phyloP scores from a whole-genome alignment of 2,329 filamentous ascomycete genomes.

The Penicillium aurantiogriseum region DNA sequence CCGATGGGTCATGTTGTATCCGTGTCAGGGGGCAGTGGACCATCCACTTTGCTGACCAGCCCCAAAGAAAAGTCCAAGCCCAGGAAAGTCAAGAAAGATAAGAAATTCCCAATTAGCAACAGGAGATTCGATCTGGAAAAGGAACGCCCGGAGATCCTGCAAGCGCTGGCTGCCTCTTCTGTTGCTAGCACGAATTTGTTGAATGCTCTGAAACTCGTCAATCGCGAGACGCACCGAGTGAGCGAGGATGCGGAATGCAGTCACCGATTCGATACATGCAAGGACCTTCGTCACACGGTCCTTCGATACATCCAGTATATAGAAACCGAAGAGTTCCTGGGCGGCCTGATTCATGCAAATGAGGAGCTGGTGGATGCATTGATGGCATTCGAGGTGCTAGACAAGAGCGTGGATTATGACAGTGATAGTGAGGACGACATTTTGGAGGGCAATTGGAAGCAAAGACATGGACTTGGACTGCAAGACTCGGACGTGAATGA shows the following conservation, averaged over 20 bases:
- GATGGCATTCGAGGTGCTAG: constrained; percentile 92
- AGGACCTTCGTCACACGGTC: constrained; percentile 77
- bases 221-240: constrained; percentile 82
- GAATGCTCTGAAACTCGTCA: constrained; percentile 85
- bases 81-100: constrained; percentile 56
- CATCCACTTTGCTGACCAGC: constrained; percentile 37
- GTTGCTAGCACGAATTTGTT: constrained; percentile 87
- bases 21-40: constrained; percentile 39
- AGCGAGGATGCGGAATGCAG: constrained; percentile 77
- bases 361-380: constrained; percentile 92
- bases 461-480: constrained; percentile 17
- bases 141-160: constrained; percentile 83
- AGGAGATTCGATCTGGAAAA: constrained; percentile 78
- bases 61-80: constrained; percentile 40
- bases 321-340: constrained; percentile 87
- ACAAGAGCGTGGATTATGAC: constrained; percentile 61
- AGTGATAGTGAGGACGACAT: constrained; percentile 63
- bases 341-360: constrained; percentile 86
- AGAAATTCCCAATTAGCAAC: constrained; percentile 47
- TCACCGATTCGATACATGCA: constrained; percentile 80
- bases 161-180: constrained; percentile 82
- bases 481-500: constrained; percentile 30
- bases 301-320: constrained; percentile 90
- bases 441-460: constrained; percentile 31
- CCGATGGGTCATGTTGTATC: constrained; percentile 42